phyloP scores from a whole-genome alignment of 2,329 filamentous ascomycete species.

The Blumeriella jaapii region DNA sequence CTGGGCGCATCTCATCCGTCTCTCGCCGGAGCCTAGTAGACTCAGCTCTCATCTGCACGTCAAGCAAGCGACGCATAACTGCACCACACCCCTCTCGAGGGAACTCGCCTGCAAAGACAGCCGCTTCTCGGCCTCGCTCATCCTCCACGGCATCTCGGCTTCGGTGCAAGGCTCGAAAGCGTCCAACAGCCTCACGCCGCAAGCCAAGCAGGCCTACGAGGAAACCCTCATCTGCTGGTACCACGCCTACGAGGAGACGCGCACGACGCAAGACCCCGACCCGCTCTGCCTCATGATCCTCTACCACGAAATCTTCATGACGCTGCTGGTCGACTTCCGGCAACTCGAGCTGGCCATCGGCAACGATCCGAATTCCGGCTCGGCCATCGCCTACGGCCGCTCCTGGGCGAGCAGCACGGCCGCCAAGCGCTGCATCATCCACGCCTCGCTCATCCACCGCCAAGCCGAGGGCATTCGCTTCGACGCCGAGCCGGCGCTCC shows the following conservation, averaged over 20 bases:
- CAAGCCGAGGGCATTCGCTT: slow-evolving; percentile 7
- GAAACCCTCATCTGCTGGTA: slow-evolving; percentile 6
- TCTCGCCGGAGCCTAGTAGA: background rate
- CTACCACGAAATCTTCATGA: slow-evolving; percentile 16
- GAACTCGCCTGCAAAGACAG: slow-evolving; percentile 1
- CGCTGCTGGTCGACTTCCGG: slow-evolving; percentile 12
- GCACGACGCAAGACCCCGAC: slow-evolving; percentile 5
- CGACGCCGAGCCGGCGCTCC: slow-evolving; percentile 11
- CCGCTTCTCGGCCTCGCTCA: slow-evolving; percentile 2
- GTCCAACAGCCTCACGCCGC: background rate
- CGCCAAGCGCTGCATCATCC: slow-evolving; percentile 12
- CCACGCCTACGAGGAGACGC: slow-evolving; percentile 5
- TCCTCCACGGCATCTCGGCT: slow-evolving; percentile 4
- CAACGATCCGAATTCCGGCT: slow-evolving; percentile 2
- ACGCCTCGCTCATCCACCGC: slow-evolving; percentile 9
- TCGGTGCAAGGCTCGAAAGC: slow-evolving; percentile 3
- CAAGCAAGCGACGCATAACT: slow-evolving; percentile 1
- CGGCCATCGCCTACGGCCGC: slow-evolving; percentile 2
- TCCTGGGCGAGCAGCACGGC: slow-evolving; percentile 8
- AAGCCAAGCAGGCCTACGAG: background rate
- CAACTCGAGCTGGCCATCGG: slow-evolving; percentile 13
- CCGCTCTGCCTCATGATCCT: slow-evolving; percentile 13
- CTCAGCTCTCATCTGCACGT: slow-evolving; percentile 1
- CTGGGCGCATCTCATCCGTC: slow-evolving; percentile 3
- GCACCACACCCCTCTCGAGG: slow-evolving; percentile 2